Evolutionary conservation across 2,329 filamentous ascomycete genomes (phyloP).

Genomic region (Periglandula ipomoeae): DNA sequence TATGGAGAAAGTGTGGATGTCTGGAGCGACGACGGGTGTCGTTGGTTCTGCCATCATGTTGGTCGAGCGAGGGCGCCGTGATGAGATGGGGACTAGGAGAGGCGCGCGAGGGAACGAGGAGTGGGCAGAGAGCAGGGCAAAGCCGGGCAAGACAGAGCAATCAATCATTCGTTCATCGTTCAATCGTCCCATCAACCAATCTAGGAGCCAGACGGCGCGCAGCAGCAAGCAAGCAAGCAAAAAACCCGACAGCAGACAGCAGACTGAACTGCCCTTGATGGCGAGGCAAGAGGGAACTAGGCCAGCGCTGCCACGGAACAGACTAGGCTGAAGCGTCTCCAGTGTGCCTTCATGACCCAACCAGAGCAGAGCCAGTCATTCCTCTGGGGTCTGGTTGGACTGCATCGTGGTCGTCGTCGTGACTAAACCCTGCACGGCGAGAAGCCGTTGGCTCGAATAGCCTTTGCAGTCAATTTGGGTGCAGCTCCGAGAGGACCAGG

Average conservation of each 20-base stretch:
- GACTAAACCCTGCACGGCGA: too few relatives aligned
- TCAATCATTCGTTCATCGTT: background rate
- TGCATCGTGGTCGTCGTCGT: too few relatives aligned
- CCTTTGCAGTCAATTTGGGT: too few relatives aligned
- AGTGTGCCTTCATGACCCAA: background rate
- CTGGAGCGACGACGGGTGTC: background rate
- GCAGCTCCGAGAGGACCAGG: background rate
- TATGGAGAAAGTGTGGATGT: background rate
- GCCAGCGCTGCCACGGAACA: background rate
- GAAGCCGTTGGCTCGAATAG: too few relatives aligned
- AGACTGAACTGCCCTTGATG: too few relatives aligned
- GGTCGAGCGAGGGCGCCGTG: too few relatives aligned
- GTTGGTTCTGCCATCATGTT: background rate
- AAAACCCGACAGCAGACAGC: background rate
- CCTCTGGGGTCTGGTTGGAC: too few relatives aligned
- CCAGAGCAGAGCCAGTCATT: too few relatives aligned
- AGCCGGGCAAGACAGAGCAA: background rate
- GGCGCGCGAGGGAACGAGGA: background rate
- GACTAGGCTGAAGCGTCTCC: background rate
- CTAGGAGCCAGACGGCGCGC: background rate
- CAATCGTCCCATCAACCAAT: background rate
- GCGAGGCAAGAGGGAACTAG: background rate
- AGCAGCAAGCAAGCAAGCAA: background rate
- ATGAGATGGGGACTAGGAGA: background rate
- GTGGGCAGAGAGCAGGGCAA: background rate